Conservation (phyloP, 139 green algal genomes). For the Auxenochlorella pyrenoidosa region DNA sequence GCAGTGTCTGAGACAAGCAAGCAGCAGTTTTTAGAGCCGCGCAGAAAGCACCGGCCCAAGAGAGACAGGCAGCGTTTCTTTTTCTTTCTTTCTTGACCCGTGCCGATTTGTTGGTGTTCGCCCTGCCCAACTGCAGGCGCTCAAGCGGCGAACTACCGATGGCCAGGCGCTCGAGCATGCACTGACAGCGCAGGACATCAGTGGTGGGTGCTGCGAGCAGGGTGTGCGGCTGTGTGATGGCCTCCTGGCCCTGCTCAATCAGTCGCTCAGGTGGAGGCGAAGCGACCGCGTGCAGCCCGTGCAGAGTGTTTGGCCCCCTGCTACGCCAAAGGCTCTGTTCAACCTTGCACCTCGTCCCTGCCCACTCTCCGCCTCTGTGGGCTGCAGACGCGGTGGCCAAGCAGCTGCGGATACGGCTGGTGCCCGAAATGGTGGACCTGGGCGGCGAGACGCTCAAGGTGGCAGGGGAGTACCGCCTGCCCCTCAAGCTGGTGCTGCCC, state of each 20-base stretch:
- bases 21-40: no score
- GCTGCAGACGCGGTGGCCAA: constrained; percentile 39
- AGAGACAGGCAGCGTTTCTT: not conserved
- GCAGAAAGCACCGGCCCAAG: no score
- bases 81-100: no score
- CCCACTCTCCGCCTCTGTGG: not conserved
- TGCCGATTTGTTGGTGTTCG: not conserved
- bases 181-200: constrained; percentile 38
- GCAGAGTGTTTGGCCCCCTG: no score
- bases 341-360: not conserved
- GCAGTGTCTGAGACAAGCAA: no score
- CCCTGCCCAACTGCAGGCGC: not conserved
- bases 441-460: constrained; percentile 23
- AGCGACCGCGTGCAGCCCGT: no score
- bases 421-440: constrained; percentile 43
- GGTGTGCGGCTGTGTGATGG: no score
- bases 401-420: constrained; percentile 49
- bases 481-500: constrained; percentile 40
- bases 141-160: constrained; percentile 30
- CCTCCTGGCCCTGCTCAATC: no score
- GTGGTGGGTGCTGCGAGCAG: not conserved
- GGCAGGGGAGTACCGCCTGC: constrained; percentile 48
- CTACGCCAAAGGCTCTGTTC: no score
- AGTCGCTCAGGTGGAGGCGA: no score
- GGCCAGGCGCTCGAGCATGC: not conserved